Evolutionary conservation across 1,139 yeast genomes (phyloP).

Genomic region (Candida dubliniensis): DNA sequence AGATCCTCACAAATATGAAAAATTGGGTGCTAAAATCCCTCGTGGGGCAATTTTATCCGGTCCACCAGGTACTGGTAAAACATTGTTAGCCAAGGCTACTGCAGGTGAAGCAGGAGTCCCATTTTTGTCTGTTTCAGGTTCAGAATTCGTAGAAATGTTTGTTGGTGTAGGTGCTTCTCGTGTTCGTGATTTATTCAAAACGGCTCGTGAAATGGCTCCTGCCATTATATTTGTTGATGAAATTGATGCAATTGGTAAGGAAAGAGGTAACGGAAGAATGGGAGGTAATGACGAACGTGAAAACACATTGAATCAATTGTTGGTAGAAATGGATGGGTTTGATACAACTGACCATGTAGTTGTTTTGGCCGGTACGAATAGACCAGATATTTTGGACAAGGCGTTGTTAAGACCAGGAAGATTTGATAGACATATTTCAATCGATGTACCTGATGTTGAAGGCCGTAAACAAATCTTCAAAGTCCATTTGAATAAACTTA

Average conservation of each 20-base stretch:
- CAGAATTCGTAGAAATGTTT: slow-evolving; percentile 80
- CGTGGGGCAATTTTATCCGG: slow-evolving; percentile 83
- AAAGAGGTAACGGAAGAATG: slow-evolving; percentile 64
- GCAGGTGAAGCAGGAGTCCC: slow-evolving; percentile 89
- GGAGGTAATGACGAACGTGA: slow-evolving; percentile 82
- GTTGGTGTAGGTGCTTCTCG: slow-evolving; percentile 84
- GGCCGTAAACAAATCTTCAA: slow-evolving; percentile 75
- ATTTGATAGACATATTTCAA: slow-evolving; percentile 73
- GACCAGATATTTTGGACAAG: slow-evolving; percentile 75
- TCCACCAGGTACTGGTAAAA: slow-evolving; percentile 88
- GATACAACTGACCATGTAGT: slow-evolving; percentile 74
- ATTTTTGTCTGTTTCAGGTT: slow-evolving; percentile 77
- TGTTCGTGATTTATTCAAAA: slow-evolving; percentile 77
- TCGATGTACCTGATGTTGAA: slow-evolving; percentile 75
- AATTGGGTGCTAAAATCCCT: slow-evolving; percentile 79
- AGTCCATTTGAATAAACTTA: slow-evolving; percentile 64
- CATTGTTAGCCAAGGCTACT: slow-evolving; percentile 76
- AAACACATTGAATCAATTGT: slow-evolving; percentile 72
- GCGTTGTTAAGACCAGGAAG: slow-evolving; percentile 83
- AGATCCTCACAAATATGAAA: slow-evolving; percentile 71
- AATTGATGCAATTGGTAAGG: slow-evolving; percentile 84
- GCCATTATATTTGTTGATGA: slow-evolving; percentile 80
- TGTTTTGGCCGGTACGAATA: slow-evolving; percentile 79
- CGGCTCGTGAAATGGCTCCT: slow-evolving; percentile 80
- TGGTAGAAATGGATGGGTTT: slow-evolving; percentile 87